Conservation (phyloP, 1,284 basidiomycete genomes). For the Malassezia cuniculi region DNA sequence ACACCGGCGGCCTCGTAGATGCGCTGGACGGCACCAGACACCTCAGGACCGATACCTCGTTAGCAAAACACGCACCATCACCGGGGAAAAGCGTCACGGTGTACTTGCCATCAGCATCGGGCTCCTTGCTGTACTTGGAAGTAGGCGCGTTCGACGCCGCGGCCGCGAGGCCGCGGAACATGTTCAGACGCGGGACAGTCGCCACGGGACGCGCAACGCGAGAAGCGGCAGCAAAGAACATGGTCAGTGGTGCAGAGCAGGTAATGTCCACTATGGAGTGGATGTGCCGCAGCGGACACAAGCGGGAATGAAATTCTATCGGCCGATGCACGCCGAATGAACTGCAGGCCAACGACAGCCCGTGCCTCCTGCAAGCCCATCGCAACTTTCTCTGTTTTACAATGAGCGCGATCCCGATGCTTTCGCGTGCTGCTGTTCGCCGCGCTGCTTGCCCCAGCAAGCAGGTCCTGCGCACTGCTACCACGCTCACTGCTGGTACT, state of each 20-base stretch:
- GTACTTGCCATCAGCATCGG: constrained; percentile 61
- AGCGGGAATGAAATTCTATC: too few relatives aligned
- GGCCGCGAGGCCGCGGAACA: constrained; percentile 31
- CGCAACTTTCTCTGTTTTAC: constrained; percentile 3
- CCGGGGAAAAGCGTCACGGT: constrained; percentile 82
- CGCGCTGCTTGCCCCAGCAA: neutral
- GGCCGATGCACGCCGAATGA: neutral
- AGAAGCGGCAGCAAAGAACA: constrained; percentile 14
- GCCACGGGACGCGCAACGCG: constrained; percentile 13
- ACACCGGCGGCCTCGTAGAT: constrained; percentile 72
- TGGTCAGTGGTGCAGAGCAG: too few relatives aligned
- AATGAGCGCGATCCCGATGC: constrained; percentile 4
- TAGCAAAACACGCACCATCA: constrained; percentile 51
- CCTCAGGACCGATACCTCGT: constrained; percentile 83
- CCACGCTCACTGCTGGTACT: constrained; percentile 67
- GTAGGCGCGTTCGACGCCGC: constrained; percentile 33
- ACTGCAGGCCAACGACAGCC: neutral
- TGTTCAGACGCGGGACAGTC: constrained; percentile 22
- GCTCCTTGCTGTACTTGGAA: constrained; percentile 39
- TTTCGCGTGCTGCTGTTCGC: neutral
- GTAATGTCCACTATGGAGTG: too few relatives aligned
- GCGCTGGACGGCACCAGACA: constrained; percentile 83
- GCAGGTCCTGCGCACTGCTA: constrained; percentile 49
- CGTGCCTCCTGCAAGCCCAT: neutral
- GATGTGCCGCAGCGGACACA: too few relatives aligned